These are phyloP conservation scores for Metschnikowia lunata DNA, from an alignment of 805 yeast genomes.

Conservation along the genomic window DNA sequence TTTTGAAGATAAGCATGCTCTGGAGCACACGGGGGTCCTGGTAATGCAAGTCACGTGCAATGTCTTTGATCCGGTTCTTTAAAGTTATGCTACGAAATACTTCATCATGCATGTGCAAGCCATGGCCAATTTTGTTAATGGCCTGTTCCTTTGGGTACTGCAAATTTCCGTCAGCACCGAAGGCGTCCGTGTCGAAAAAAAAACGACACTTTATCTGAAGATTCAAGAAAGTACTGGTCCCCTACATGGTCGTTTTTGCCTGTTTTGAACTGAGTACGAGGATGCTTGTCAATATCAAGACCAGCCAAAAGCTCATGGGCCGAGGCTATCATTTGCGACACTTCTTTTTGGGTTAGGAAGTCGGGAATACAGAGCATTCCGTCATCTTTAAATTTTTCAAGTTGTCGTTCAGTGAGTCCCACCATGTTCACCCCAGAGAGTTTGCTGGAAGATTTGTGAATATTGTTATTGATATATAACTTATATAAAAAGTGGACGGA, in stretches of 20 bases:
- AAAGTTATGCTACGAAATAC: slow-evolving; percentile 50
- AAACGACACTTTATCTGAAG: slow-evolving; percentile 63
- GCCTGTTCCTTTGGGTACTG: slow-evolving; percentile 50
- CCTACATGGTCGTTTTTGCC: slow-evolving; percentile 59
- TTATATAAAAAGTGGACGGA: too few relatives aligned
- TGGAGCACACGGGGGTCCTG: slow-evolving; percentile 70
- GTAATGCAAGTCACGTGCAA: slow-evolving; percentile 51
- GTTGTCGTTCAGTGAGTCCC: slow-evolving; percentile 45
- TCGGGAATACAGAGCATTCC: slow-evolving; percentile 61
- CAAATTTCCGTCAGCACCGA: slow-evolving; percentile 49
- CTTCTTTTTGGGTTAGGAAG: slow-evolving; percentile 45
- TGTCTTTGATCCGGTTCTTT: slow-evolving; percentile 43
- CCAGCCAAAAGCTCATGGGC: slow-evolving; percentile 43
- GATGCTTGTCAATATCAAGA: slow-evolving; percentile 55
- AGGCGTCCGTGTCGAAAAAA: slow-evolving; percentile 74
- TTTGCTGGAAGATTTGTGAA: too few relatives aligned
- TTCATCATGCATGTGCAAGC: slow-evolving; percentile 55
- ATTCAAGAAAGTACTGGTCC: slow-evolving; percentile 64
- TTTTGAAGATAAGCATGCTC: slow-evolving; percentile 76
- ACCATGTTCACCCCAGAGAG: neutral
- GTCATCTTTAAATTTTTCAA: slow-evolving; percentile 44
- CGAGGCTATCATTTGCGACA: slow-evolving; percentile 36
- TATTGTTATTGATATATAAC: too few relatives aligned
- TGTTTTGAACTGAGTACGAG: slow-evolving; percentile 68
- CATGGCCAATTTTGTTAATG: slow-evolving; percentile 78